phyloP scores from a whole-genome alignment of 305 asterid species.

The Stenogyne calaminthoides region DNA sequence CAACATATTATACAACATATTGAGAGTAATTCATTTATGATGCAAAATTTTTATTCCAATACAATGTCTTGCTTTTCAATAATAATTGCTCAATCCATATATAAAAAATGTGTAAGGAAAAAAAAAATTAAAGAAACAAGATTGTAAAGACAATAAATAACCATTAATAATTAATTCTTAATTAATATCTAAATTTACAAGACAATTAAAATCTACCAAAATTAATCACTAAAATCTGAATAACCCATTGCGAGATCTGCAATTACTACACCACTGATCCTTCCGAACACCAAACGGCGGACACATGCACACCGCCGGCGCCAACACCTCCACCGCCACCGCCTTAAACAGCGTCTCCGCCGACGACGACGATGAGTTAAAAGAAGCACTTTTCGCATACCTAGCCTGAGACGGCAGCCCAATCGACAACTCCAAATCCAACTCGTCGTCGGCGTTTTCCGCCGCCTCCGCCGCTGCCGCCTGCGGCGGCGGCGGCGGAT shows the following conservation, averaged over 20 bases:
- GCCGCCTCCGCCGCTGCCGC: conserved; percentile 8
- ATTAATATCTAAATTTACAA: conserved; percentile 30
- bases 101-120: neutral
- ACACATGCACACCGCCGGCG: conserved; percentile 47
- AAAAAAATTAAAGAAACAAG: neutral
- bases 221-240: conserved; percentile 42
- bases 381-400: conserved; percentile 34
- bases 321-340: conserved; percentile 16
- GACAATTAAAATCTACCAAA: conserved; percentile 14
- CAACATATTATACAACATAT: too few relatives aligned
- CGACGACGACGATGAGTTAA: conserved; percentile 31
- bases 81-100: neutral
- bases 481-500: conserved; percentile 18
- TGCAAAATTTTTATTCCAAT: neutral
- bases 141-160: neutral
- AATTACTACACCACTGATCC: conserved; percentile 55
- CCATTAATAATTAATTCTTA: neutral
- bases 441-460: conserved; percentile 12
- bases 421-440: conserved; percentile 68
- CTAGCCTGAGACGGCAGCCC: conserved; percentile 59
- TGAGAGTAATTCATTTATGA: too few relatives aligned
- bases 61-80: neutral
- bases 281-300: conserved; percentile 52
- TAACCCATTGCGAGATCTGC: conserved; percentile 45
- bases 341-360: conserved; percentile 19